Percentiles rank a stretch among this genome's conserved stretches.
These are phyloP conservation scores for Blastobotrys illinoisensis DNA, from an alignment of 1,139 yeast species.

Conservation along the genomic window DNA sequence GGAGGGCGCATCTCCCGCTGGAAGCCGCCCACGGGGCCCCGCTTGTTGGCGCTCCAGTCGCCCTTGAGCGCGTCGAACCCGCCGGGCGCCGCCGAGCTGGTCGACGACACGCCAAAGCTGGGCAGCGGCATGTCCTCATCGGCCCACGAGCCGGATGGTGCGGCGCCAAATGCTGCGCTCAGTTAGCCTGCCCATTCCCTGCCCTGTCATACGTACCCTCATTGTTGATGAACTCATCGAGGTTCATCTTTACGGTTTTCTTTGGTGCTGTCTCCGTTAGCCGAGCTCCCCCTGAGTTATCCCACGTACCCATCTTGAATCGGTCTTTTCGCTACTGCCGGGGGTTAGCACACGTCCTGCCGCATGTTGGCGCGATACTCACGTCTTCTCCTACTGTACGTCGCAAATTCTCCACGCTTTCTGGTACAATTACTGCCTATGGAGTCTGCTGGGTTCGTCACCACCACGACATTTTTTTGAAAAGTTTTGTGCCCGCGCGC, in stretches of 20 bases:
- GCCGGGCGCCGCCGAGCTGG: constrained; percentile 3
- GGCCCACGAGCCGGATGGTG: constrained; percentile 26
- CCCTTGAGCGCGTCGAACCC: constrained; percentile 5
- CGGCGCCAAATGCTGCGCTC: constrained; percentile 18
- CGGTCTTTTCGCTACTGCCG: not conserved
- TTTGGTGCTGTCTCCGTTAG: constrained; percentile 8
- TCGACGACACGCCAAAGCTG: constrained; percentile 3
- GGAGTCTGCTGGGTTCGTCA: not conserved
- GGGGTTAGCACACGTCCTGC: not conserved
- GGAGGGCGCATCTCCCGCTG: constrained; percentile 12
- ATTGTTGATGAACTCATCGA: constrained; percentile 43
- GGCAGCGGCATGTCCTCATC: constrained; percentile 25
- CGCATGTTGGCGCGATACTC: no score
- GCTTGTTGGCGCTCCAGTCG: not conserved
- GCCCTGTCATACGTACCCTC: not conserved
- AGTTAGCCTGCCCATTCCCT: constrained; percentile 15
- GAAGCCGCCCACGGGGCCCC: not conserved
- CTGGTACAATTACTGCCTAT: not conserved
- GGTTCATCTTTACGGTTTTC: constrained; percentile 46
- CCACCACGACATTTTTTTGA: not conserved
- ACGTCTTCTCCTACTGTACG: no score
- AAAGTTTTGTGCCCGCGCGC: not conserved
- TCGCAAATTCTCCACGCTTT: not conserved
- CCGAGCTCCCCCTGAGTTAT: not conserved
- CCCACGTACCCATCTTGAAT: not conserved